phyloP scores from a whole-genome alignment of 495 filamentous ascomycete genomes.

The Paragyromitra xinjiangensis region DNA sequence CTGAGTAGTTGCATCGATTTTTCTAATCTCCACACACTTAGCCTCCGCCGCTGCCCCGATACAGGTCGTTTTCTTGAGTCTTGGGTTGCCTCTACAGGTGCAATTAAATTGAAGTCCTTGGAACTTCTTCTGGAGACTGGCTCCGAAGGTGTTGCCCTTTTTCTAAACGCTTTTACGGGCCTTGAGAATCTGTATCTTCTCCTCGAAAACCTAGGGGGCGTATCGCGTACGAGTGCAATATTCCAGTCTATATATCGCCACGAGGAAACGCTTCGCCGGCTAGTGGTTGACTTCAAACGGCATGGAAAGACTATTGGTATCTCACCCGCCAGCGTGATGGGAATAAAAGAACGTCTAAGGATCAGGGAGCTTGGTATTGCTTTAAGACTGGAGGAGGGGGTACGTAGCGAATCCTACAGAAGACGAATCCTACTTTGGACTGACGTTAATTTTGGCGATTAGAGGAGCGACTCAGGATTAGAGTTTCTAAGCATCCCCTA shows the following conservation, averaged over 20 bases:
- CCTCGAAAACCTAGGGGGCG: conserved; percentile 16
- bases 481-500: conserved; percentile 2
- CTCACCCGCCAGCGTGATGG: conserved; percentile 6
- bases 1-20: conserved; percentile 20
- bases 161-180: conserved; percentile 22
- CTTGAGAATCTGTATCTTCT: conserved; percentile 35
- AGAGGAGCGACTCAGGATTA: conserved; percentile 8
- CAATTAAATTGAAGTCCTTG: conserved; percentile 21
- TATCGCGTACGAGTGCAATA: not conserved
- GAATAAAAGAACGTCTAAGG: conserved; percentile 15
- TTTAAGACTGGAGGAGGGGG: conserved; percentile 15
- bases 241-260: conserved; percentile 30
- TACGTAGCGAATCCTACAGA: not conserved
- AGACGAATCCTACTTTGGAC: not conserved
- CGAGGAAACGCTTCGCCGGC: conserved; percentile 14
- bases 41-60: conserved; percentile 23
- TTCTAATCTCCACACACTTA: not conserved
- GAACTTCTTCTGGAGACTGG: conserved; percentile 24
- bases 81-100: conserved; percentile 1
- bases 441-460: not conserved
- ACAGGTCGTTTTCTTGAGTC: conserved; percentile 4
- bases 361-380: conserved; percentile 29
- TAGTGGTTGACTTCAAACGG: conserved; percentile 33
- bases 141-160: conserved; percentile 6
- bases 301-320: conserved; percentile 21